Evolutionary conservation across 306 rosid species (phyloP), one percentile per base, ranked within the genome.

Genomic region (Begonia peltatifolia): DNA sequence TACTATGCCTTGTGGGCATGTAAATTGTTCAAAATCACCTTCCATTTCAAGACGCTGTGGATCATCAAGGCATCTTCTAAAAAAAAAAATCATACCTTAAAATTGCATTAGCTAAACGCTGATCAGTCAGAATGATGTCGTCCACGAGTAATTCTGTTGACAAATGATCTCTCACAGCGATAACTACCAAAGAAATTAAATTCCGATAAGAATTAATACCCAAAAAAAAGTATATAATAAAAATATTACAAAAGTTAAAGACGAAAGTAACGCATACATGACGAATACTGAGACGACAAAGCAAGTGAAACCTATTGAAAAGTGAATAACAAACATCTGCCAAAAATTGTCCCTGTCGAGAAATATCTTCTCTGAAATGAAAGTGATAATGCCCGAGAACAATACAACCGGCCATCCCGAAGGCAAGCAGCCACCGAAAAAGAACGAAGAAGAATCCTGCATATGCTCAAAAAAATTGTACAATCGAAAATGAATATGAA

Each of bases 391-490:
- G 9, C 87, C 79, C 17, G 95, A 83, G 71, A 80, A 66, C 64
- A 86, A 60, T 50, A 86, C 50, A 62, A 67, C 58, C 56, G 49
- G 66, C 92, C 92, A 83, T 65, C 99, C 99, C 2, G 83, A 77
- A 56, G 99, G 99, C 77, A 86, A 56, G 74, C 99, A 90, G 62
- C 72, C 55, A 57, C 20, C 12, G 63, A 90, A 90, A 54, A 92
- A 80, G 62, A 90, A 86, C 6, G 86, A 52, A 46, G 83, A 65
- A 58, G 87, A 71, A 58, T 68, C 89, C 99, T 90, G 87, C 59
- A 60, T 66, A 53, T 36, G 57, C 16, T 59, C 36, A 6, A 50
- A 11, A 41, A 23, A 61, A 2, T 14, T 25, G 35, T 25, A 25
- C 4, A 25, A 25, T 25, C 2, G 35, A 25, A 25, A 3, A 25